These are phyloP conservation scores for Myxozyma mucilagina DNA, from an alignment of 805 yeast species.

Conservation along the genomic window DNA sequence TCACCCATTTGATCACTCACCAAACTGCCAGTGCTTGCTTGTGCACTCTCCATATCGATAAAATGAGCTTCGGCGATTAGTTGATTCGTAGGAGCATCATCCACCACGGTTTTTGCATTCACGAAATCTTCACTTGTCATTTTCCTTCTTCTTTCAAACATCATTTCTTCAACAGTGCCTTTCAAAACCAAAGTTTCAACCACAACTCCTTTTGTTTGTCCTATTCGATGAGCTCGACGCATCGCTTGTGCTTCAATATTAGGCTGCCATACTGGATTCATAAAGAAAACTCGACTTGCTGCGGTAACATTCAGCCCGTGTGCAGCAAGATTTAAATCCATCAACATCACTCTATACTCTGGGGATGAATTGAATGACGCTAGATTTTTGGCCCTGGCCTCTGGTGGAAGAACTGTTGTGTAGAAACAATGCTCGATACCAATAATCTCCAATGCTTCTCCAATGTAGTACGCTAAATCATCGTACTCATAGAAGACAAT, in stretches of 20 bases:
- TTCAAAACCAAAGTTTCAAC: slow-evolving; percentile 68
- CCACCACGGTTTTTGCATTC: slow-evolving; percentile 26
- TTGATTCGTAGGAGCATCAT: slow-evolving; percentile 23
- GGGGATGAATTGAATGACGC: slow-evolving; percentile 50
- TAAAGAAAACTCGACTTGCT: slow-evolving; percentile 67
- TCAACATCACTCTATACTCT: slow-evolving; percentile 55
- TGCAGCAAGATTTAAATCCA: slow-evolving; percentile 68
- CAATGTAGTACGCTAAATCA: slow-evolving; percentile 66
- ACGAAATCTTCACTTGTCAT: slow-evolving; percentile 28
- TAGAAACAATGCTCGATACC: slow-evolving; percentile 64
- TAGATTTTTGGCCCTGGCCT: slow-evolving; percentile 54
- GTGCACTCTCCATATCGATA: slow-evolving; percentile 3
- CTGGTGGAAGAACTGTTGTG: slow-evolving; percentile 57
- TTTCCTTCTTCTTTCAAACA: slow-evolving; percentile 45
- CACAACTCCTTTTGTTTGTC: slow-evolving; percentile 59
- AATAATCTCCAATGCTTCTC: slow-evolving; percentile 62
- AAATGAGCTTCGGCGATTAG: slow-evolving; percentile 19
- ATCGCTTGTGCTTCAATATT: slow-evolving; percentile 74
- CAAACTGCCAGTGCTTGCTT: background rate
- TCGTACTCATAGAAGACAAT: slow-evolving; percentile 70
- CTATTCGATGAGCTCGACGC: slow-evolving; percentile 75
- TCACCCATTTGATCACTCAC: slow-evolving; percentile 1
- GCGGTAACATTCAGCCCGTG: slow-evolving; percentile 68
- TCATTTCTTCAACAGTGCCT: slow-evolving; percentile 68
- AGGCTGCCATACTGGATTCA: slow-evolving; percentile 72